Percentiles rank a stretch among this genome's conserved stretches.
phyloP scores from a whole-genome alignment of 1,284 basidiomycete species.

The Fomitopsis pinicola region DNA sequence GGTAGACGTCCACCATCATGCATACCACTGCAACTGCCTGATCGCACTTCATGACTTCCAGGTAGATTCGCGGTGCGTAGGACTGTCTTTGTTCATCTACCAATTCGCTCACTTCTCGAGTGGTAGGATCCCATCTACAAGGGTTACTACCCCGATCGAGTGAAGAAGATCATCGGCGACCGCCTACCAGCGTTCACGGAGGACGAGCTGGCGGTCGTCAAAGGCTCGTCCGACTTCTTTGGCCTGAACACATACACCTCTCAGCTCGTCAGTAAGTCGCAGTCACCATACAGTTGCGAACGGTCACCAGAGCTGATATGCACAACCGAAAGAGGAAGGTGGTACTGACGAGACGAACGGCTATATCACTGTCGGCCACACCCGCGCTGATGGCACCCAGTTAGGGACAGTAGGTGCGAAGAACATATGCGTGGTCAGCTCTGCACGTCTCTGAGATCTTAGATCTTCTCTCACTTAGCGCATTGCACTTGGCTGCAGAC shows the following conservation, averaged over 20 bases:
- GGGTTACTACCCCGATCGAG: constrained; percentile 42
- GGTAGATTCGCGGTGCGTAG: constrained; percentile 27
- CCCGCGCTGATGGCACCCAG: constrained; percentile 42
- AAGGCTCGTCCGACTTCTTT: constrained; percentile 48
- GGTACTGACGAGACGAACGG: constrained; percentile 41
- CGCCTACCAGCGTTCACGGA: constrained; percentile 46
- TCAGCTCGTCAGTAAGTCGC: constrained; percentile 38
- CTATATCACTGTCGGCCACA: constrained; percentile 35
- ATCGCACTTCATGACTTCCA: neutral
- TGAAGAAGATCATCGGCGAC: constrained; percentile 40
- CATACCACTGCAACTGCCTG: neutral
- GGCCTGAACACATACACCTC: constrained; percentile 48
- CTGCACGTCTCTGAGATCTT: neutral
- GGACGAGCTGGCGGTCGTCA: constrained; percentile 42
- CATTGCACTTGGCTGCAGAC: constrained; percentile 59
- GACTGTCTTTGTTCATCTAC: neutral
- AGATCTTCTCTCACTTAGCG: constrained; percentile 29
- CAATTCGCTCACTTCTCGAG: neutral
- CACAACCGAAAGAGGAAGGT: constrained; percentile 26
- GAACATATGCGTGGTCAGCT: constrained; percentile 14
- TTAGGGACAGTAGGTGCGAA: constrained; percentile 59
- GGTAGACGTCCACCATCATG: constrained; percentile 12
- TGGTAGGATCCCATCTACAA: constrained; percentile 45
- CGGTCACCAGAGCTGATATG: neutral
- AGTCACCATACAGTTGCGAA: neutral